Evolutionary conservation across 768 basidiomycete species (phyloP), one percentile per base, ranked within the genome.

Genomic region (Mycena venus): DNA sequence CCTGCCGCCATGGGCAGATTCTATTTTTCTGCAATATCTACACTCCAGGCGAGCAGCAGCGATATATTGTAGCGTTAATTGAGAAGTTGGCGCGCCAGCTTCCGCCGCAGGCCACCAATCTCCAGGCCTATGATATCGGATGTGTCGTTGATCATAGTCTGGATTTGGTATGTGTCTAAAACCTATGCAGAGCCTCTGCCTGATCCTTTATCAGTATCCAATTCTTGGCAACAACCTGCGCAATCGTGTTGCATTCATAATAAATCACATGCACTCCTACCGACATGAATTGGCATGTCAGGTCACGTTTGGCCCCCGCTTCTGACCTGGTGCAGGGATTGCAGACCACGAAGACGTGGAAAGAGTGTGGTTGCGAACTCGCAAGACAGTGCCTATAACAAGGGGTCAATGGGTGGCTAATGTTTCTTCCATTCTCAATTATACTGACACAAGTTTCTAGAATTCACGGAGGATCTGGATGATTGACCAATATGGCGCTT

Each of bases 271-370:
- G 36, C 36, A 38, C 36, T 38, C 36, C 36, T 38, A 38, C 36
- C 36, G 14, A 38, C 36, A 38, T 14, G 8, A 14, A 38, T 38
- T 7, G 36, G 80, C 78, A 9, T 84, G 84, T 53, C 84, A 84
- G 44, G 53, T 87, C 0, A 51, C 79, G 0, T 85, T 84, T 62
- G 83, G 85, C 44, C 85, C 83, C 1, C 73, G 82, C 7, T 67
- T 84, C 27, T 38, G 70, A 14, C 14, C 38, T 17, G 83, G 83
- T 12, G 65, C 84, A 38, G 85, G 86, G 0, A 58, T 85, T 8
- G 79, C 81, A 0, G 83, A 86, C 68, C 81, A 83, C 12, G 85
- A 86, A 61, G 83, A 83, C 2, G 77, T 81, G 1, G 84, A 86
- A 63, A 53, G 81, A 15, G 58, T 80, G 0, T 87, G 84, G 86